Base-by-base conservation (phyloP, 805 yeast species). In the Ogataea nonfermentans region DNA sequence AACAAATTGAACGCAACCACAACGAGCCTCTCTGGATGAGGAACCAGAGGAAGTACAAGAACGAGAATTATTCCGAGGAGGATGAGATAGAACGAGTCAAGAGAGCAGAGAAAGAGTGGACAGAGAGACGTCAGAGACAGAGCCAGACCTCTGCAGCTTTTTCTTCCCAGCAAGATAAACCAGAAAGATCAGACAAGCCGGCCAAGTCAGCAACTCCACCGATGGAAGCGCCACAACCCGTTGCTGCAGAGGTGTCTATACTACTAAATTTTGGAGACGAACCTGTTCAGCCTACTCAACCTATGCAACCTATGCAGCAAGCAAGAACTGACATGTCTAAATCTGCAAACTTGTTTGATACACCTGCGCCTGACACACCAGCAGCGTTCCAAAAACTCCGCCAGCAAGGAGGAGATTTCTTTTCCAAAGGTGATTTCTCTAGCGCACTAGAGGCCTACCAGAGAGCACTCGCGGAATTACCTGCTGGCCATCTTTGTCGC, bases 351-450 rank as follows among this genome's bases (percentile, higher is more conserved):
- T 8, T 19, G 8, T 19, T 19, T 19, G 22, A 24, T 9, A 5
- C 27, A 8, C 14, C 37, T 2, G 2, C 39, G 5, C 13, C 41
- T 12, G 20, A 50, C 1, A 26, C 25, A 2, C 29, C 49, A 3
- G 28, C 27, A 63, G 66, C 65, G 50, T 79, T 66, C 66, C 54
- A 68, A 6, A 73, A 71, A 16, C 66, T 70, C 20, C 77, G 79
- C 44, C 62, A 61, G 6, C 70, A 70, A 17, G 99, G 89, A 5
- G 65, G 77, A 6, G 71, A 70, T 12, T 71, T 79, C 1, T 93
- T 80, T 66, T 76, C 77, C 40, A 73, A 78, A n/a, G 99, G 99
- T 13, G 91, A 93, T 58, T 93, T 83, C 57, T 59, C 78, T 4
- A 56, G 66, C 4, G 90, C 99, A 0, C 66, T 77, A 10, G 71